A percentile compares a stretch with the other conserved stretches of the same genome.
Conservation (phyloP, 1,284 basidiomycete species). For the Tilletia indica region DNA sequence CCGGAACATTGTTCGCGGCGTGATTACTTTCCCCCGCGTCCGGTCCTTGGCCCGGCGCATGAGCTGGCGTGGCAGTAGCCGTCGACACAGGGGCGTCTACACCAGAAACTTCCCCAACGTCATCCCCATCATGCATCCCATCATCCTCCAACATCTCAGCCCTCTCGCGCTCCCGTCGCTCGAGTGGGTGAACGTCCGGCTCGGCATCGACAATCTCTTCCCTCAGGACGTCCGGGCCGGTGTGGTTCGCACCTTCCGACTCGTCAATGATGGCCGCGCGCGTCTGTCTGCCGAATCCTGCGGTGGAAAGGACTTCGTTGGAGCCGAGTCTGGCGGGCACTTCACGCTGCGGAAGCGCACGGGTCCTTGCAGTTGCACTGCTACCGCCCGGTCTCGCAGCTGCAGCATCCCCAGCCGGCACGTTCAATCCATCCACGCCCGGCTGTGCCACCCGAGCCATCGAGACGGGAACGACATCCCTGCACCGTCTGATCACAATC, state of each 20-base stretch:
- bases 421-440: not conserved
- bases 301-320: conserved; percentile 5
- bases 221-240: not conserved
- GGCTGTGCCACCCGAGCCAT: conserved; percentile 42
- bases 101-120: not conserved
- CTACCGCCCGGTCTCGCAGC: conserved; percentile 9
- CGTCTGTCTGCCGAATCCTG: too few species aligned
- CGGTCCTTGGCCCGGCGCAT: not conserved
- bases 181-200: not conserved
- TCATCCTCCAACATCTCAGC: conserved; percentile 11
- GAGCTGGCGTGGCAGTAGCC: conserved; percentile 1
- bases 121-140: not conserved
- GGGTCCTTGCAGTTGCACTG: not conserved
- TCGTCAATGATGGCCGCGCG: conserved; percentile 15
- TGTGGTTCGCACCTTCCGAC: not conserved
- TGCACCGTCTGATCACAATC: conserved; percentile 25
- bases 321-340: not conserved
- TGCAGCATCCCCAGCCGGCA: conserved; percentile 11
- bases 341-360: not conserved
- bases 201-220: not conserved
- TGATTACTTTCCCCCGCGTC: too few species aligned
- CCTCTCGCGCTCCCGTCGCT: conserved; percentile 1
- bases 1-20: not conserved
- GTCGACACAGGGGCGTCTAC: not conserved
- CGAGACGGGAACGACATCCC: conserved; percentile 53